phyloP scores from a whole-genome alignment of 768 basidiomycete species.

The Suillus hirtellus region DNA sequence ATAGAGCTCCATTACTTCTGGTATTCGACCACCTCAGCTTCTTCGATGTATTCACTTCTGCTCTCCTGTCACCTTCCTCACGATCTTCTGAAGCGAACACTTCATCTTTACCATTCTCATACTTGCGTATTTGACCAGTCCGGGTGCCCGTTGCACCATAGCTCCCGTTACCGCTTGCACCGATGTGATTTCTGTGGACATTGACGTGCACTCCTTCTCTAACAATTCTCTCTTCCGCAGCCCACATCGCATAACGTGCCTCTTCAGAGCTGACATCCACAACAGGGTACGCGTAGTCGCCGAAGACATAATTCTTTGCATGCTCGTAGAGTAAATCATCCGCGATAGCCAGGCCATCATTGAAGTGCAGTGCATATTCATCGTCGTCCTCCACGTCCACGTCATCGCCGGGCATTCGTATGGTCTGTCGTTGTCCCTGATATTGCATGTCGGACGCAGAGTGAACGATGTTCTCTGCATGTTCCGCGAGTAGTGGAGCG shows the following conservation, averaged over 20 bases:
- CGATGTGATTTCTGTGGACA: slow-evolving; percentile 14
- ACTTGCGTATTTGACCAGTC: slow-evolving; percentile 10
- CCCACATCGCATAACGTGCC: slow-evolving; percentile 31
- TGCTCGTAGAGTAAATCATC: slow-evolving; percentile 79
- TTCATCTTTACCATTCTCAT: slow-evolving; percentile 14
- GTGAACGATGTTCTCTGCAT: slow-evolving; percentile 67
- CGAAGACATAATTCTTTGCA: slow-evolving; percentile 80
- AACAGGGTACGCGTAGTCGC: slow-evolving; percentile 88
- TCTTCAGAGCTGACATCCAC: slow-evolving; percentile 78
- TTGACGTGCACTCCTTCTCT: slow-evolving; percentile 21
- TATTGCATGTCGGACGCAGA: slow-evolving; percentile 55
- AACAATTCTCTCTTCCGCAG: slow-evolving; percentile 30
- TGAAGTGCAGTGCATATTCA: slow-evolving; percentile 34
- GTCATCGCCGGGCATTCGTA: slow-evolving; percentile 24
- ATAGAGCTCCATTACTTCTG: neutral
- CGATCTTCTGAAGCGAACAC: slow-evolving; percentile 12
- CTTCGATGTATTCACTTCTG: slow-evolving; percentile 39
- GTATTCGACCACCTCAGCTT: slow-evolving; percentile 47
- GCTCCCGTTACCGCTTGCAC: slow-evolving; percentile 11
- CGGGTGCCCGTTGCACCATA: slow-evolving; percentile 31
- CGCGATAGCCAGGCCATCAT: slow-evolving; percentile 38
- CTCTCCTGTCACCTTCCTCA: slow-evolving; percentile 9
- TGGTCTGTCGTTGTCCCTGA: slow-evolving; percentile 18
- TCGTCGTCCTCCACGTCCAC: slow-evolving; percentile 37
- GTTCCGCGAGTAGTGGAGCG: slow-evolving; percentile 70